phyloP scores from a whole-genome alignment of 176 grass and related monocot genomes.

The Zoysia japonica region DNA sequence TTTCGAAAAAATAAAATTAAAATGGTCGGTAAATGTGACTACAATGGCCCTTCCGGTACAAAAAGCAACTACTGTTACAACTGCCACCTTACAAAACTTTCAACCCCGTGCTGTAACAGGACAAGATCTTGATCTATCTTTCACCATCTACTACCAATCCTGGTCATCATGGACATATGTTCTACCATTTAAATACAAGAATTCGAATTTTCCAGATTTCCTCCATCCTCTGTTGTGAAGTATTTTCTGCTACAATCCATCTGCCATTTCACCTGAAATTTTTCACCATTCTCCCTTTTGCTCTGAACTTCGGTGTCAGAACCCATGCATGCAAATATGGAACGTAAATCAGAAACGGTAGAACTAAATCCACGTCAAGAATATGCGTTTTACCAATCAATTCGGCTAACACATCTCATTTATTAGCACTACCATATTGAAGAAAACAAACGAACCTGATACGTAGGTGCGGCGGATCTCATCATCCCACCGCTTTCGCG shows the following conservation, averaged over 20 bases:
- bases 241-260: neutral
- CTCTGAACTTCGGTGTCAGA: neutral
- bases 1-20: too few species aligned
- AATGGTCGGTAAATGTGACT: neutral
- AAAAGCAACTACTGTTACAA: neutral
- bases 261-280: neutral
- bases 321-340: neutral
- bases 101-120: neutral
- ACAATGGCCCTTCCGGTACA: neutral
- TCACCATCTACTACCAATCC: neutral
- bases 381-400: too few species aligned
- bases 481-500: slow-evolving; percentile 35
- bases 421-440: neutral
- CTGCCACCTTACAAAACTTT: neutral
- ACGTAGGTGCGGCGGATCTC: slow-evolving; percentile 5
- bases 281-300: neutral
- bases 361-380: too few species aligned
- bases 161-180: neutral
- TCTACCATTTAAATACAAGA: neutral
- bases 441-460: slow-evolving; percentile 16
- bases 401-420: too few species aligned
- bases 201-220: neutral
- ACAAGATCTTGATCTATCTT: slow-evolving; percentile 20
- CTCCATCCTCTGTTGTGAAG: neutral
- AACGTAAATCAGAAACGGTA: too few species aligned